Conservation (phyloP, 2,329 filamentous ascomycete species). For the Ceratocystis ficicola region DNA sequence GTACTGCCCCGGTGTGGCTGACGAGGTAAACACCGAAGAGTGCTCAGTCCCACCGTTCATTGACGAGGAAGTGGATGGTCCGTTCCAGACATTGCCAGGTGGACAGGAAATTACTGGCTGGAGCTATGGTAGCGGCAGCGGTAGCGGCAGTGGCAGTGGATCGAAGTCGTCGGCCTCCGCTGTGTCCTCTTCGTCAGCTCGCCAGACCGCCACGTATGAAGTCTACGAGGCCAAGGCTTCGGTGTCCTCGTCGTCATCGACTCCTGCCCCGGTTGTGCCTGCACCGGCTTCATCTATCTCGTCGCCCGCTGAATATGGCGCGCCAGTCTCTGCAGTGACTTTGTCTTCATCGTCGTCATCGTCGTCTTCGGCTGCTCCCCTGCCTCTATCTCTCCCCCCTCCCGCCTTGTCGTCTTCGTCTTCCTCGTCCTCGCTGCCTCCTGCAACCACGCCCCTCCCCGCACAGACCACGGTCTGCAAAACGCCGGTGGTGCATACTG, state of each 20-base stretch:
- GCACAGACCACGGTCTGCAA: conserved; percentile 24
- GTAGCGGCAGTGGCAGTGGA: conserved; percentile 24
- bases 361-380: neutral
- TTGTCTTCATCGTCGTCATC: neutral
- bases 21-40: conserved; percentile 39
- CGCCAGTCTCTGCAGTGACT: too few species aligned
- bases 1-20: conserved; percentile 46
- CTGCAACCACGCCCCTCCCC: neutral
- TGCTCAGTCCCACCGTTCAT: conserved; percentile 42
- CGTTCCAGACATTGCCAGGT: conserved; percentile 41
- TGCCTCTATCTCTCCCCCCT: neutral
- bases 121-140: conserved; percentile 31
- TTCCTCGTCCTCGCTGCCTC: neutral
- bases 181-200: neutral
- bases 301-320: too few species aligned
- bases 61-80: conserved; percentile 35
- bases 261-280: neutral
- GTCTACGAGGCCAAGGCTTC: conserved; percentile 12
- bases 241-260: conserved; percentile 12
- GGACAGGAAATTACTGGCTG: conserved; percentile 44
- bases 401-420: neutral
- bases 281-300: neutral
- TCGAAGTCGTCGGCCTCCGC: neutral
- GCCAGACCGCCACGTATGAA: conserved; percentile 4
- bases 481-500: conserved; percentile 29